Evolutionary conservation across 1,284 basidiomycete genomes (phyloP).

Genomic region (Omphalotus olearius): DNA sequence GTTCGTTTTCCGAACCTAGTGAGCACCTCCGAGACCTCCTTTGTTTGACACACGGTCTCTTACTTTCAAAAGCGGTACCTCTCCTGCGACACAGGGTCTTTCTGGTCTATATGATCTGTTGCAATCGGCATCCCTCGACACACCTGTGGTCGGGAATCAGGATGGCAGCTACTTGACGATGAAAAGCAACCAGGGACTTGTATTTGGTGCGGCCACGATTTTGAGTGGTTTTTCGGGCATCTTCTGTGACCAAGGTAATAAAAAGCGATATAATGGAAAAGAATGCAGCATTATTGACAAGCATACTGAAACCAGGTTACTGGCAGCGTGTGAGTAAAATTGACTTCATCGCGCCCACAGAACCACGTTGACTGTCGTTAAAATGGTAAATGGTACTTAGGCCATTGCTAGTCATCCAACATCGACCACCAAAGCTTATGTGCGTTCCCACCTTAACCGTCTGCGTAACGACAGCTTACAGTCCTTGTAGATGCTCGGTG

Average conservation of each 20-base stretch:
- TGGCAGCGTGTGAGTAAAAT: constrained; percentile 41
- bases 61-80: constrained; percentile 31
- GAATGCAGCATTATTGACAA: background rate
- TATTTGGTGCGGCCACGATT: constrained; percentile 48
- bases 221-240: constrained; percentile 43
- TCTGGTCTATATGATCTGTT: constrained; percentile 42
- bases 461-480: background rate
- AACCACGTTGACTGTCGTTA: background rate
- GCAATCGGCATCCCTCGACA: constrained; percentile 33
- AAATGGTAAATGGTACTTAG: constrained; percentile 23
- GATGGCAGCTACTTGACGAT: constrained; percentile 56
- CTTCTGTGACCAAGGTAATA: constrained; percentile 45
- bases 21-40: constrained; percentile 13
- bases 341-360: background rate
- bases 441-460: constrained; percentile 18
- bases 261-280: background rate
- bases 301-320: constrained; percentile 29
- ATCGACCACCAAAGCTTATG: constrained; percentile 48
- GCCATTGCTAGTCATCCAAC: constrained; percentile 46
- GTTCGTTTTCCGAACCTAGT: constrained; percentile 44
- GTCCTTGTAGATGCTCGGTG: constrained; percentile 46
- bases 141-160: constrained; percentile 47
- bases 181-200: constrained; percentile 48
- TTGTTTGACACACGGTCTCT: background rate
- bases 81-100: constrained; percentile 37